Base-by-base conservation (phyloP, 1,284 basidiomycete genomes). In the Albatrellus sp. region DNA sequence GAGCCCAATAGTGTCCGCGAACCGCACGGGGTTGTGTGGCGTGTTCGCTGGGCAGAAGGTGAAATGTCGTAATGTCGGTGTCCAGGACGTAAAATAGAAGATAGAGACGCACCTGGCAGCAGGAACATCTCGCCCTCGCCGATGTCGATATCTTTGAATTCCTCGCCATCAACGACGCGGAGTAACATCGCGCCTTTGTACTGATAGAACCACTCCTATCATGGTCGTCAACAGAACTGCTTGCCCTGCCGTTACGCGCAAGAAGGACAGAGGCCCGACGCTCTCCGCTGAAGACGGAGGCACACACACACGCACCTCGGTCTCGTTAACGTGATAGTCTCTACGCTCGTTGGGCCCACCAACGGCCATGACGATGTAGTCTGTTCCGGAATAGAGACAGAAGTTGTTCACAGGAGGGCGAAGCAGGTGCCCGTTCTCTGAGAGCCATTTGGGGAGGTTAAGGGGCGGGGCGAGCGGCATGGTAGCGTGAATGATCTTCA, bases 101-200 rank as follows among this genome's bases (percentile, higher is more conserved):
- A 24, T 24, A 7, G 24, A 28, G 9, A 17, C 73, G 45, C 49
- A 90, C 91, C 85, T 40, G 92, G 92, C 16, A 98, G 69, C 53
- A 98, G 61, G 62, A 94, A 97, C 90, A 98, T 96, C 53, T 93
- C 90, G 36, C 93, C 93, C 63, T 98, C 91, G 48, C 80, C 83
- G 55, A 98, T 96, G 20, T 69, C 65, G 33, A 98, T 86, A 58
- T 98, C 93, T 55, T 73, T 71, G 62, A 97, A 93, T 52, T 74
- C 69, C n/a, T 80, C 83, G 14, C 84, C 86, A 46, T 94, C 90
- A 9, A 98, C 83, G 4, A 90, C 80, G 51, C 88, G 80, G 34
- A 97, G 69, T 10, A 90, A 66, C 89, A 97, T 96, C 2, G 74
- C 78, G 1, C 90, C 90, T 60, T 91, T 89, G 68, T 92, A 74